Base-by-base conservation (phyloP, 768 basidiomycete species). In the Auriscalpium orientale region DNA sequence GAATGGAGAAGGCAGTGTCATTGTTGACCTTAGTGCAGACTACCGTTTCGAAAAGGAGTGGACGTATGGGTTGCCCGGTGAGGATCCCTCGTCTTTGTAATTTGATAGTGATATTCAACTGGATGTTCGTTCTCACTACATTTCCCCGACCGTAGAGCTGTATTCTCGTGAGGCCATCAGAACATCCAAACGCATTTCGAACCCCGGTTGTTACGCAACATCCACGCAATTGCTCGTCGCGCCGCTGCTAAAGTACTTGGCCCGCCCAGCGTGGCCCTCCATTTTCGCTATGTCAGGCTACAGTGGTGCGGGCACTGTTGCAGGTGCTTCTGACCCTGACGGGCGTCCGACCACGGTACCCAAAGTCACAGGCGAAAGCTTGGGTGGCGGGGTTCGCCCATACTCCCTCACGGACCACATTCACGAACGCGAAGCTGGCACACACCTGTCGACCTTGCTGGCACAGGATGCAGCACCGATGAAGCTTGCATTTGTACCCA, bases 11-110 rank as follows among this genome's bases (percentile, higher is more conserved):
- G 75, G 78, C 45, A 90, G 93, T 62, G 91, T 95, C 18, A 74
- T 98, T 38, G 85, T 98, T 38, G 97, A 99, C 68, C 72, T 99
- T 58, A 81, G 92, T 65, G 97, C 95, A 21, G 97, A 99, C 71
- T 93, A 91, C 71, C 78, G 97, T 62, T 98, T 98, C 70, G 94
- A 98, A 77, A 75, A 84, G 46, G 88, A 80, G 50, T 99, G 97
- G 97, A 89, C 89, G 61, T 99, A 99, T 68, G 97, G 97, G 64
- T 84, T 99, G 72, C 97, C 97, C 71, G 95, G 95, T 99, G 81
- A 91, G 93, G 75, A 63, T 65, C 67, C 73, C 72, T 70, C 71
- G 68, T 68, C 61, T 56, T 49, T 72, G 69, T 76, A 71, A 70
- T 62, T 64, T 40, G 11, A 62, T 67, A 59, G 58, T 51, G 62